Percentiles rank a stretch among this genome's conserved stretches.
These are phyloP conservation scores for Xylaria sp. DNA, from an alignment of 2,329 filamentous ascomycete species.

Conservation along the genomic window DNA sequence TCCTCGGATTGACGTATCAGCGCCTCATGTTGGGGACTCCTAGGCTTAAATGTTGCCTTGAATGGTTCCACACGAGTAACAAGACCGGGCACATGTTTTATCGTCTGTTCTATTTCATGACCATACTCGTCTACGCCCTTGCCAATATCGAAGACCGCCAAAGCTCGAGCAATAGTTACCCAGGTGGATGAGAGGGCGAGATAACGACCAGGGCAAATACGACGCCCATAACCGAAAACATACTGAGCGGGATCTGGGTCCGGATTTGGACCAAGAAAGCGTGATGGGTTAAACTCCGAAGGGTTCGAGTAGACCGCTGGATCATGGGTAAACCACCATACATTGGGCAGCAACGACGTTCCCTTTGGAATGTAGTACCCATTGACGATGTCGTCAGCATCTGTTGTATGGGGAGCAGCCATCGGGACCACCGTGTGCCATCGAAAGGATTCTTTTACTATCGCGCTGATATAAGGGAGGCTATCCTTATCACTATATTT, in stretches of 20 bases:
- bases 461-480: background rate
- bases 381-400: background rate
- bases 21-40: constrained; percentile 32
- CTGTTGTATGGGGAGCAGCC: background rate
- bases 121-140: constrained; percentile 46
- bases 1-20: constrained; percentile 29
- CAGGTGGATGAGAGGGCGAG: constrained; percentile 43
- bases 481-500: background rate
- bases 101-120: constrained; percentile 35
- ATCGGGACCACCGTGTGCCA: constrained; percentile 1
- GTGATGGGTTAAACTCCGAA: constrained; percentile 41
- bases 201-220: constrained; percentile 43
- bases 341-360: constrained; percentile 9
- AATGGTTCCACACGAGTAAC: constrained; percentile 34
- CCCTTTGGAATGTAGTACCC: background rate
- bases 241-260: constrained; percentile 38
- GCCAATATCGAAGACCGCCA: constrained; percentile 53
- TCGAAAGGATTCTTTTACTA: background rate
- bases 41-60: constrained; percentile 29
- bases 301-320: constrained; percentile 64
- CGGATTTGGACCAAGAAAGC: constrained; percentile 40
- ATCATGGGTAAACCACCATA: constrained; percentile 61
- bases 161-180: constrained; percentile 45
- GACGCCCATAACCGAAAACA: constrained; percentile 45
- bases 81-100: constrained; percentile 37